These are phyloP conservation scores for Boletus rubroflammeus DNA, from an alignment of 768 basidiomycete species.

Conservation along the genomic window DNA sequence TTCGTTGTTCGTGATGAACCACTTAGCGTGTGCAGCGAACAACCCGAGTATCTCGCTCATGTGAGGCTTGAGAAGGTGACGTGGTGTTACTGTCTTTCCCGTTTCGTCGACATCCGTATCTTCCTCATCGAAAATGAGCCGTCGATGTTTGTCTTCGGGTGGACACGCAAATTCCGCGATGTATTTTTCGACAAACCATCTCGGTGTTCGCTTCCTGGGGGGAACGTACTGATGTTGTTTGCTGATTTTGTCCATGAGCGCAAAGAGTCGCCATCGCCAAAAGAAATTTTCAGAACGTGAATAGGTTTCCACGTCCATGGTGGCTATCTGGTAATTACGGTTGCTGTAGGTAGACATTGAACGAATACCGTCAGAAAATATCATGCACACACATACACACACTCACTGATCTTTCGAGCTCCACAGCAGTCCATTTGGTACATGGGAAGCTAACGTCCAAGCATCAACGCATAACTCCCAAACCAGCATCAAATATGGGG, in stretches of 20 bases:
- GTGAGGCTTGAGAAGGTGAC: slow-evolving; percentile 47
- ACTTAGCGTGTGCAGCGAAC: slow-evolving; percentile 55
- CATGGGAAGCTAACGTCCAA: slow-evolving; percentile 22
- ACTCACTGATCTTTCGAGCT: slow-evolving; percentile 29
- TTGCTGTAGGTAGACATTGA: slow-evolving; percentile 28
- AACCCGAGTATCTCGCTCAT: slow-evolving; percentile 46
- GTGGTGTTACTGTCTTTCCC: slow-evolving; percentile 30
- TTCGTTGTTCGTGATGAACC: slow-evolving; percentile 52
- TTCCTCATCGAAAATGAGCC: slow-evolving; percentile 35
- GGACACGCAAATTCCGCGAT: slow-evolving; percentile 26
- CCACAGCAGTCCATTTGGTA: slow-evolving; percentile 33
- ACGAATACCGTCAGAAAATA: neutral
- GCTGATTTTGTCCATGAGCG: slow-evolving; percentile 45
- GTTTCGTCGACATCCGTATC: slow-evolving; percentile 31
- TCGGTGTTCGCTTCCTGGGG: slow-evolving; percentile 39
- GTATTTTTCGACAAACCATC: slow-evolving; percentile 49
- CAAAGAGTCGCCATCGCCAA: slow-evolving; percentile 46
- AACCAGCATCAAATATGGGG: neutral
- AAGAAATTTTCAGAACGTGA: slow-evolving; percentile 46
- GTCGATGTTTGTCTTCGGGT: slow-evolving; percentile 26
- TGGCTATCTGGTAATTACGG: slow-evolving; percentile 43
- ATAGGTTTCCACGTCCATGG: slow-evolving; percentile 45
- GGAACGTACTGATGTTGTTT: slow-evolving; percentile 33
- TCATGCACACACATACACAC: neutral
- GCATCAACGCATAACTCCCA: neutral